phyloP scores from a whole-genome alignment of 2,329 filamentous ascomycete genomes.

The Xylaria sp. region DNA sequence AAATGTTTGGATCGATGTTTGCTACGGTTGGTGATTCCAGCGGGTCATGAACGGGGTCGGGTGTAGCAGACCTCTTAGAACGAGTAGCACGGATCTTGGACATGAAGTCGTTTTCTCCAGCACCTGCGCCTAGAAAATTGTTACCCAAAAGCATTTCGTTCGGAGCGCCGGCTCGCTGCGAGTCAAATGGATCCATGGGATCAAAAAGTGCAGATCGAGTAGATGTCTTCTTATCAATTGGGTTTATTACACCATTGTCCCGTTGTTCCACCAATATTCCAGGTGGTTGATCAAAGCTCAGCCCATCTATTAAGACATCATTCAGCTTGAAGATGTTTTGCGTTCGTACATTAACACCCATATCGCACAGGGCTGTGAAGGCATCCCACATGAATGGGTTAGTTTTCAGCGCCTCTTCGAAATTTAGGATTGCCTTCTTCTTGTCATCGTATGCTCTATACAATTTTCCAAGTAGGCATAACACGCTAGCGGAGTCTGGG shows the following conservation, averaged over 20 bases:
- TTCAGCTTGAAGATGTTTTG: constrained; percentile 87
- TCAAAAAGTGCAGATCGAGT: constrained; percentile 54
- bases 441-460: constrained; percentile 85
- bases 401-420: constrained; percentile 85
- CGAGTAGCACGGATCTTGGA: constrained; percentile 65
- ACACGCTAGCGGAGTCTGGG: constrained; percentile 86
- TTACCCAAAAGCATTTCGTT: constrained; percentile 55
- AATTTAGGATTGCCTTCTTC: constrained; percentile 85
- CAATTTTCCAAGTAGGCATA: constrained; percentile 86
- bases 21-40: constrained; percentile 72
- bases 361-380: constrained; percentile 88
- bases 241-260: constrained; percentile 51
- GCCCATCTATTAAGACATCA: constrained; percentile 61
- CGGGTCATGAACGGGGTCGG: constrained; percentile 61
- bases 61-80: constrained; percentile 57
- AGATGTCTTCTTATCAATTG: constrained; percentile 58
- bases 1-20: constrained; percentile 53
- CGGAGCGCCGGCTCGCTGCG: constrained; percentile 55
- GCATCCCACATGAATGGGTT: constrained; percentile 99
- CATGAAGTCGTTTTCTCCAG: constrained; percentile 66
- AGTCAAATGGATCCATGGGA: constrained; percentile 64
- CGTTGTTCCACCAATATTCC: constrained; percentile 52
- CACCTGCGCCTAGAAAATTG: constrained; percentile 56
- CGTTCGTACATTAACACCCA: constrained; percentile 82
- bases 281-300: constrained; percentile 55